These are phyloP conservation scores for Halophytophthora batemanensis DNA, from an alignment of 352 stramenopile species.

Conservation along the genomic window DNA sequence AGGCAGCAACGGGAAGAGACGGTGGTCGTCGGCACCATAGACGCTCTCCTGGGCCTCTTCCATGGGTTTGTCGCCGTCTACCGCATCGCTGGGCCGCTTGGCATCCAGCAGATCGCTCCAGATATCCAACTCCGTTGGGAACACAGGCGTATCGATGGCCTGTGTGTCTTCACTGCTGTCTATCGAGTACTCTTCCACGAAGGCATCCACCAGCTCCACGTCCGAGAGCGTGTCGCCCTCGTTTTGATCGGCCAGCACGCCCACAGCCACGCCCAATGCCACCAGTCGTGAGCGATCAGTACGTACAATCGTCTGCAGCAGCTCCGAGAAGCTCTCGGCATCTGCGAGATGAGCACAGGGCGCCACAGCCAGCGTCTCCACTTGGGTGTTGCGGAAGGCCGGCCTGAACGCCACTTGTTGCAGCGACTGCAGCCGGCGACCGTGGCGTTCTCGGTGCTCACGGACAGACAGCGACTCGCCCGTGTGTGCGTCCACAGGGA, in stretches of 20 bases:
- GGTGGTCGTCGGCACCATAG: conserved; percentile 36
- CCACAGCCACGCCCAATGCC: conserved; percentile 39
- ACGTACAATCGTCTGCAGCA: conserved; percentile 32
- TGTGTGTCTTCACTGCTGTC: conserved; percentile 5
- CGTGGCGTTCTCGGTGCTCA: conserved; percentile 48
- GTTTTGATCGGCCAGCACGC: conserved; percentile 37
- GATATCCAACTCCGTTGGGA: conserved; percentile 88
- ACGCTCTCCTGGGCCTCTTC: conserved; percentile 10
- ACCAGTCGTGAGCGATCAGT: conserved; percentile 31
- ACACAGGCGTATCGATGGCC: conserved; percentile 34
- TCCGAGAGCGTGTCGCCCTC: conserved; percentile 31
- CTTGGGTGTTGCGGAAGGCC: conserved; percentile 30
- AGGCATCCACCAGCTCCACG: conserved; percentile 45
- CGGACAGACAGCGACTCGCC: conserved; percentile 49
- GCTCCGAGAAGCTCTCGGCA: conserved; percentile 35
- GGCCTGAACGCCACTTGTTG: conserved; percentile 61
- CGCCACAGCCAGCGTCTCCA: conserved; percentile 66
- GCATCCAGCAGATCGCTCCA: conserved; percentile 65
- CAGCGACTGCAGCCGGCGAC: conserved; percentile 59
- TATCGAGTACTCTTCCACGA: conserved; percentile 58
- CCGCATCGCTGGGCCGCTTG: too few species aligned
- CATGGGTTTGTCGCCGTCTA: conserved; percentile 10
- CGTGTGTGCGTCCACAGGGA: conserved; percentile 85
- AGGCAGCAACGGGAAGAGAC: conserved; percentile 61
- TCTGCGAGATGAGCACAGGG: conserved; percentile 49